Base-by-base conservation (phyloP, 2,329 filamentous ascomycete genomes). In the Cyphellophora attinorum region DNA sequence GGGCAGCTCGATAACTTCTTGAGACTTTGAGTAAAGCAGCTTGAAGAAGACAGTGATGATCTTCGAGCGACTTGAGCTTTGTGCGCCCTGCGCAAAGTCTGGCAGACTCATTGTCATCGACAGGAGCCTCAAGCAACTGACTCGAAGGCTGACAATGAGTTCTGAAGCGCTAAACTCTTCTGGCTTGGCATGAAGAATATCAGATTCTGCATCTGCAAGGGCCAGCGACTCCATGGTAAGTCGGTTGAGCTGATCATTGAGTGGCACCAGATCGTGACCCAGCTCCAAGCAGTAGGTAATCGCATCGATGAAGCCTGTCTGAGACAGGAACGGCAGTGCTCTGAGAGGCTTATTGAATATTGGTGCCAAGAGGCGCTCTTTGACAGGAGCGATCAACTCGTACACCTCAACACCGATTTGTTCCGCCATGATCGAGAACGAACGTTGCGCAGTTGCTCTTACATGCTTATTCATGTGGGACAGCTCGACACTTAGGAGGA, bases 31-130 rank as follows among this genome's bases (percentile, higher is more conserved):
- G 57, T 98, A 98, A 1, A 98, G 68, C 23, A 85, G 93, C 54
- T 95, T 96, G 72, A 99, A 99, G 63, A 98, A 98, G 2, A 96
- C 86, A 0, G 84, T 79, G 12, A 98, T 88, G 31, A 96, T 93
- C 29, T 76, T 68, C 40, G 68, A 62, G 40, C 70, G 65, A 25
- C 67, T 74, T 27, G 70, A 68, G 45, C 82, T 81, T 31, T 76
- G 77, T 25, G 21, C 21, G 35, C 84, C 85, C 5, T 29, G 37
- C 40, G 80, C 80, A 55, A 95, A 96, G 19, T 95, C 89, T 4
- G 89, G 83, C 53, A 94, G 91, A 28, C 79, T 75, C 74, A 96
- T 94, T 0, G 91, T 91, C 39, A 85, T 93, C 32, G 86, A 94
- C 23, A 99, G 65, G 25, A 98, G 78, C 41, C 81, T 85, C 51